These are phyloP conservation scores for Penicillium lagena DNA, from an alignment of 495 filamentous ascomycete genomes.

Conservation along the genomic window DNA sequence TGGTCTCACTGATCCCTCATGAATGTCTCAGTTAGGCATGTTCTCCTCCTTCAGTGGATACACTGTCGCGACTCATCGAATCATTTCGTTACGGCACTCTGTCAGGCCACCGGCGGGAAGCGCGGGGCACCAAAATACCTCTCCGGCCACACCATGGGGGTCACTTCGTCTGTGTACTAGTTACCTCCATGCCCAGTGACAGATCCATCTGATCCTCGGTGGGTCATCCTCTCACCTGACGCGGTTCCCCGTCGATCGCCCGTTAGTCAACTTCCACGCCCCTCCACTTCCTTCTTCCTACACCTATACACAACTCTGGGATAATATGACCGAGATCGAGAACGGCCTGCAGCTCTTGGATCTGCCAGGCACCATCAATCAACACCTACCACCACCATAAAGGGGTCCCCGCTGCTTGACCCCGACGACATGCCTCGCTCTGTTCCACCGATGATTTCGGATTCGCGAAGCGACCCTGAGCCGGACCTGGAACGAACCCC, in stretches of 20 bases:
- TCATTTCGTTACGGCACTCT: neutral
- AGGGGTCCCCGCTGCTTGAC: constrained; percentile 6
- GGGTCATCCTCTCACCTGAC: constrained; percentile 5
- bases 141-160: no score
- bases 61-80: neutral
- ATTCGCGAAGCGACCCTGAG: constrained; percentile 14
- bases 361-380: neutral
- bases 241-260: constrained; percentile 2
- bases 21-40: no score
- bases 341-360: no score
- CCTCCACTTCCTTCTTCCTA: neutral
- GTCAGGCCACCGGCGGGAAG: constrained; percentile 2
- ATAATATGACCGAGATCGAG: neutral
- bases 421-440: constrained; percentile 23
- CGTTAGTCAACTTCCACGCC: neutral
- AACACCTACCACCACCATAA: neutral
- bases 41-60: no score
- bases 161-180: no score
- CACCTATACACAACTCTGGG: neutral
- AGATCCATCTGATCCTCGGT: neutral
- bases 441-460: constrained; percentile 6
- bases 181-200: neutral
- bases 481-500: constrained; percentile 8
- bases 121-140: neutral
- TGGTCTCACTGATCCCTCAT: no score